Base-by-base conservation (phyloP, 352 stramenopile genomes). In the Bremia lactucae region DNA sequence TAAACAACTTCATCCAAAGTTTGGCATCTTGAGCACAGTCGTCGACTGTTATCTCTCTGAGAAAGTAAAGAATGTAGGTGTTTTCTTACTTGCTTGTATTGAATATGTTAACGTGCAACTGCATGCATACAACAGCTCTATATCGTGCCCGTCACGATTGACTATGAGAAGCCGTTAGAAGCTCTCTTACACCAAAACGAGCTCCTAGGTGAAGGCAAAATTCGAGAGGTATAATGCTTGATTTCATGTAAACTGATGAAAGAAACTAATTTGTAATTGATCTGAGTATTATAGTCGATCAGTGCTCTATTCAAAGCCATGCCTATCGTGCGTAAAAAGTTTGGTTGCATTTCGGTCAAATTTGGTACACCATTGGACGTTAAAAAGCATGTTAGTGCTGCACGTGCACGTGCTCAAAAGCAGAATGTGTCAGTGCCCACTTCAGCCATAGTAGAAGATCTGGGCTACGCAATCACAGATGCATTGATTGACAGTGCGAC, bases 101-200 rank as follows among this genome's bases (percentile, higher is more conserved):
- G 13, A 13, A 33, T 29, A 13, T 29, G 7, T 29, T 4, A 7
- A 7, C 24, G 7, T 33, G 28, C 15, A 33, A 33, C 28, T 33
- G 2, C 2, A 16, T 14, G n/a, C 4, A 15, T 15, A 16, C 11
- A 2, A 15, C 11, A 89, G 76, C 58, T 87, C 13, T 72, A 80
- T 45, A 68, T 92, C 44, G 77, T 92, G 7, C 79, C 79, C 0
- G 73, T 92, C 18, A 89, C 76, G 4, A 92, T 92, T 35, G 79
- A 92, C 52, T 92, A 89, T 37, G 79, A 92, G 49, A 89, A 87
- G 53, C 77, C 79, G 2, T 57, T 88, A 15, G 79, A 92, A 49
- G 73, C 86, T 11, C 52, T 86, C 42, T 41, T 92, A 4, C 78
- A 92, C 24, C 78, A 88, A 42, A 84, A 89, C 13, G 79, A 92